Percentiles rank a stretch among this genome's conserved stretches.
Evolutionary conservation across 495 filamentous ascomycete genomes (phyloP).

Genomic region (Schizothecium vesticola): DNA sequence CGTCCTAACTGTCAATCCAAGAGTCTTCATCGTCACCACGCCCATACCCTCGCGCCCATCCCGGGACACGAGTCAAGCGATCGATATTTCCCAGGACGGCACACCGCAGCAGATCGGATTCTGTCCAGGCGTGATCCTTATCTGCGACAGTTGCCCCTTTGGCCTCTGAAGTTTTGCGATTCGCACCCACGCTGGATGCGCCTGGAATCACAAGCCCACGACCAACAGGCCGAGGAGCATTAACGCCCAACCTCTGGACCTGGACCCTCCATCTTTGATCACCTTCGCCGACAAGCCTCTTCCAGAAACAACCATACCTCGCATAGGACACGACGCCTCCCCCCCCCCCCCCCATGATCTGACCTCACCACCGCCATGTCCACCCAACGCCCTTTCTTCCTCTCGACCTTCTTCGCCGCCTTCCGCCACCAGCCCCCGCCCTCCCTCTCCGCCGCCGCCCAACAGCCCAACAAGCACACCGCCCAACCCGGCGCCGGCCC

Average conservation of each 20-base stretch:
- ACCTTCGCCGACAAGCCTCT: background rate
- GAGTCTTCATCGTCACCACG: background rate
- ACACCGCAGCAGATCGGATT: background rate
- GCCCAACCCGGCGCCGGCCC: constrained; percentile 27
- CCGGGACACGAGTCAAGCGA: background rate
- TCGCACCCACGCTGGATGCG: background rate
- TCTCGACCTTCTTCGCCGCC: constrained; percentile 80
- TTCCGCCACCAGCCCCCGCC: constrained; percentile 53
- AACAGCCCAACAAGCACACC: constrained; percentile 41
- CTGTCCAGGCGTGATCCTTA: background rate
- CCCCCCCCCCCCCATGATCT: background rate
- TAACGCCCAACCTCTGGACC: background rate
- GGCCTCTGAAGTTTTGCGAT: background rate
- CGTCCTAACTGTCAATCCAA: background rate
- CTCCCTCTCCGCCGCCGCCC: constrained; percentile 27
- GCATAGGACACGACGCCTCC: background rate
- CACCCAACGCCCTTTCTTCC: constrained; percentile 73
- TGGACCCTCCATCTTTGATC: background rate
- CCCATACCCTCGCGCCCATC: background rate
- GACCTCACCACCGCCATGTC: constrained; percentile 48
- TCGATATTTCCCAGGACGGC: background rate
- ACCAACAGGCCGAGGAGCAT: background rate
- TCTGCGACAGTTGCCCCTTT: background rate
- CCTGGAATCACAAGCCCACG: background rate
- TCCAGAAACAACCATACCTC: background rate